These are phyloP conservation scores for Suillus tomentosus DNA, from an alignment of 768 basidiomycete genomes.

Conservation along the genomic window DNA sequence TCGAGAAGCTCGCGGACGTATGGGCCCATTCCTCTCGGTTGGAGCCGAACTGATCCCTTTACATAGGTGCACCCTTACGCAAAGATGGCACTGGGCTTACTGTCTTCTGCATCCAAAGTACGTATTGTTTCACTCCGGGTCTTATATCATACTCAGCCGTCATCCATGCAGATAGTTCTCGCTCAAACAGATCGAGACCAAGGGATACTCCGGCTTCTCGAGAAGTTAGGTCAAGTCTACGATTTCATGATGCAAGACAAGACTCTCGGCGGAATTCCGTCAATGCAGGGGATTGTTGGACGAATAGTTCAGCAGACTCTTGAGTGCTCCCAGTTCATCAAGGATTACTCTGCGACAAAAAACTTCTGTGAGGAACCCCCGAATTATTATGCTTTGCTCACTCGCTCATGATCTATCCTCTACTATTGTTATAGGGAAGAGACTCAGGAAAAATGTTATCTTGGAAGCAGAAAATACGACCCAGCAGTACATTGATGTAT, in stretches of 20 bases:
- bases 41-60: not conserved
- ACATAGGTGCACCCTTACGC: slow-evolving; percentile 10
- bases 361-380: slow-evolving; percentile 1
- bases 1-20: not conserved
- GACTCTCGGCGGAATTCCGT: no score
- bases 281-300: no score
- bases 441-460: slow-evolving; percentile 3
- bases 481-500: slow-evolving; percentile 25
- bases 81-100: not conserved
- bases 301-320: no score
- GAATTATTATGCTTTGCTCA: not conserved
- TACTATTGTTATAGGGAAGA: not conserved
- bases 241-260: no score
- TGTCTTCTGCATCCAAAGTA: slow-evolving; percentile 6
- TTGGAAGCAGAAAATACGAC: not conserved
- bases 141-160: no score
- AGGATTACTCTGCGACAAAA: no score
- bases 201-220: not conserved
- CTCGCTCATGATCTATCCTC: not conserved
- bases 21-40: not conserved
- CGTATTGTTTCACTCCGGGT: not conserved
- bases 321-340: no score
- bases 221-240: no score
- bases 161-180: not conserved
- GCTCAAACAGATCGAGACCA: slow-evolving; percentile 4